Evolutionary conservation across 345 rosid genomes (phyloP).

Genomic region (Euclidium syriacum): DNA sequence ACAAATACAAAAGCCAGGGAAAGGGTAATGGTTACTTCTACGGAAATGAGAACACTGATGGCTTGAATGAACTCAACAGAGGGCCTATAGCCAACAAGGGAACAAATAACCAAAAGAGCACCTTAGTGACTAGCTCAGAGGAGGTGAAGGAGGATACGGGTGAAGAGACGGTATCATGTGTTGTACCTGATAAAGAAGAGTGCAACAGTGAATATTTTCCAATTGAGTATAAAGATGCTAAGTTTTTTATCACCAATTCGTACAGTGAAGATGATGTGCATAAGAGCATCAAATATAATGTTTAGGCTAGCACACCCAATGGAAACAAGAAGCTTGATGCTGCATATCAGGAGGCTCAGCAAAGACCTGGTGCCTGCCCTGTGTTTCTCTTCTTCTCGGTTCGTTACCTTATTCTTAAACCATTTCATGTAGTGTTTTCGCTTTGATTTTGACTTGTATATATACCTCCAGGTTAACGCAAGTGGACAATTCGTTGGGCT

Average conservation of each 20-base stretch:
- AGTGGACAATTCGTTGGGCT: slow-evolving; percentile 89
- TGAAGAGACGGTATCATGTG: slow-evolving; percentile 33
- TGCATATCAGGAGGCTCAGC: slow-evolving; percentile 64
- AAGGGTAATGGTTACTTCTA: slow-evolving; percentile 50
- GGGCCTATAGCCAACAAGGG: slow-evolving; percentile 72
- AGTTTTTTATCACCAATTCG: slow-evolving; percentile 68
- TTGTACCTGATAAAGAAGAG: slow-evolving; percentile 41
- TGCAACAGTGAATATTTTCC: slow-evolving; percentile 57
- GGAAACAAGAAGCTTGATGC: slow-evolving; percentile 86
- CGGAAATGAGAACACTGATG: slow-evolving; percentile 50
- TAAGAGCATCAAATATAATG: slow-evolving; percentile 72
- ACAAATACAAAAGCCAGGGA: slow-evolving; percentile 53
- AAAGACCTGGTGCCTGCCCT: slow-evolving; percentile 55
- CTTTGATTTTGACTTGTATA: neutral
- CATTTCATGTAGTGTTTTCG: neutral
- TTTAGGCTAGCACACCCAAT: slow-evolving; percentile 86
- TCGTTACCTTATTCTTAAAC: slow-evolving; percentile 7
- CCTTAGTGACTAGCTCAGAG: slow-evolving; percentile 20
- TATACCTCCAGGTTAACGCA: slow-evolving; percentile 51
- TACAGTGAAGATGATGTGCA: slow-evolving; percentile 91
- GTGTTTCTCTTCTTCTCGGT: slow-evolving; percentile 75
- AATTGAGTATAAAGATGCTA: slow-evolving; percentile 50
- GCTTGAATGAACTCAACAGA: slow-evolving; percentile 69
- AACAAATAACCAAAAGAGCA: slow-evolving; percentile 44
- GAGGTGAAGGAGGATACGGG: slow-evolving; percentile 40